Evolutionary conservation across 768 basidiomycete genomes (phyloP).

Genomic region (Porphyrellus cyaneotinctus): DNA sequence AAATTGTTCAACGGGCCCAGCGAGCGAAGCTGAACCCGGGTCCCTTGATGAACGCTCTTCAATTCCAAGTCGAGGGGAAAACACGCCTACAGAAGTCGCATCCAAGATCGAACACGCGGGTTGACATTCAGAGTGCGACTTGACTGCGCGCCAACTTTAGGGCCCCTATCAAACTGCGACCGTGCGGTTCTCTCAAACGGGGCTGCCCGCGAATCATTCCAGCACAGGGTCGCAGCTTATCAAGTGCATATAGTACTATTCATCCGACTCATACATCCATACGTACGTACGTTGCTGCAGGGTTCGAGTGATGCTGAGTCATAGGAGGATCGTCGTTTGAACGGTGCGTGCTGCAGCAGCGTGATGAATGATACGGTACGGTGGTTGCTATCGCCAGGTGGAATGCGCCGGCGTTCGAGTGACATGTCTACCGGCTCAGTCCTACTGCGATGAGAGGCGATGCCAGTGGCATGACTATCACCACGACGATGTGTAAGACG

Average conservation of each 20-base stretch:
- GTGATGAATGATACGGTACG: background rate
- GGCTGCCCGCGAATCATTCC: conserved; percentile 2
- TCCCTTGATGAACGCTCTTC: too few relatives aligned
- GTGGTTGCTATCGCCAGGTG: background rate
- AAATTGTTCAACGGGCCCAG: background rate
- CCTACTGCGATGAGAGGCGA: conserved; percentile 5
- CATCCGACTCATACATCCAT: background rate
- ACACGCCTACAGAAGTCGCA: too few relatives aligned
- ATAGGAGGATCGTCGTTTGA: conserved; percentile 6
- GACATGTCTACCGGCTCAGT: background rate
- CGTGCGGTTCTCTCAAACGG: background rate
- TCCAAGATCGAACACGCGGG: too few relatives aligned
- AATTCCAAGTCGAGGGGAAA: too few relatives aligned
- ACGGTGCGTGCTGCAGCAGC: background rate
- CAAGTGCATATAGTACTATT: background rate
- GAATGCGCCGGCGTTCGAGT: background rate
- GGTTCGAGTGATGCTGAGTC: background rate
- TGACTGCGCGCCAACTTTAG: background rate
- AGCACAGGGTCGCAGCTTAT: background rate
- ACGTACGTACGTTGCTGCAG: background rate
- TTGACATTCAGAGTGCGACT: too few relatives aligned
- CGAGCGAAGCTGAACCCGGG: background rate
- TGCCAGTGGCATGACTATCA: background rate
- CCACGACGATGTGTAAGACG: background rate
- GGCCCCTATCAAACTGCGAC: too few relatives aligned